phyloP scores from a whole-genome alignment of 352 stramenopile genomes.

The Elongisporangium prolatum region DNA sequence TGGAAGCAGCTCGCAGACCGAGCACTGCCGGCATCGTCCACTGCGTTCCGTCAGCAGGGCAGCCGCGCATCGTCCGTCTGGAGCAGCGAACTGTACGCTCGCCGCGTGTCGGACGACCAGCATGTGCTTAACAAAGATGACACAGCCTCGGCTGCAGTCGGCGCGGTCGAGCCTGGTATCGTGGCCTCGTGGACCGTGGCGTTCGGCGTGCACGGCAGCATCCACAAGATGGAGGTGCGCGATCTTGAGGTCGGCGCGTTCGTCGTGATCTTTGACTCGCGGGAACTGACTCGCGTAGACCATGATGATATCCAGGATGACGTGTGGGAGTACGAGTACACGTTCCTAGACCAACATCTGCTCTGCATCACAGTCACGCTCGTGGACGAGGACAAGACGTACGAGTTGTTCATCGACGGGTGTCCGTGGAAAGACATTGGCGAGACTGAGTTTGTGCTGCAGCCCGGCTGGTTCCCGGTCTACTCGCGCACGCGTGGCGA shows the following conservation, averaged over 20 bases:
- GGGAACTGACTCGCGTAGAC: slow-evolving; percentile 44
- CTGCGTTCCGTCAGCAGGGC: slow-evolving; percentile 14
- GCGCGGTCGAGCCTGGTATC: slow-evolving; percentile 30
- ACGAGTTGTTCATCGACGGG: slow-evolving; percentile 76
- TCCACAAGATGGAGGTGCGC: slow-evolving; percentile 75
- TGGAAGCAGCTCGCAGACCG: slow-evolving; percentile 71
- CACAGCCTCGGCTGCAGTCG: slow-evolving; percentile 3
- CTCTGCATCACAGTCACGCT: slow-evolving; percentile 62
- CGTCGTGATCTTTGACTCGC: slow-evolving; percentile 71
- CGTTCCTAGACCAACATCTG: slow-evolving; percentile 64
- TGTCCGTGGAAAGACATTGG: slow-evolving; percentile 66
- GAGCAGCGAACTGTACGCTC: slow-evolving; percentile 77
- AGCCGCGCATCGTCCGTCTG: slow-evolving; percentile 44
- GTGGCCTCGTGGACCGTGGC: slow-evolving; percentile 76
- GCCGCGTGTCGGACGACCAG: slow-evolving; percentile 51
- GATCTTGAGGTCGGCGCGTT: slow-evolving; percentile 72
- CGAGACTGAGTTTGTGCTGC: slow-evolving; percentile 80
- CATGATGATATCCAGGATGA: slow-evolving; percentile 66
- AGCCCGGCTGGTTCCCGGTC: slow-evolving; percentile 71
- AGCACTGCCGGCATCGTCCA: slow-evolving; percentile 23
- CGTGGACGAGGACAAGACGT: slow-evolving; percentile 55
- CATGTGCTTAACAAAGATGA: slow-evolving; percentile 41
- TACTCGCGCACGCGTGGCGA: slow-evolving; percentile 67
- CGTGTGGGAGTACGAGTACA: slow-evolving; percentile 72
- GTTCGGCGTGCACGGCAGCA: slow-evolving; percentile 64